A percentile compares a stretch with the other conserved stretches of the same genome.
These are phyloP conservation scores for Nepenthes alata DNA, from an alignment of 179 eudicot species.

Conservation along the genomic window DNA sequence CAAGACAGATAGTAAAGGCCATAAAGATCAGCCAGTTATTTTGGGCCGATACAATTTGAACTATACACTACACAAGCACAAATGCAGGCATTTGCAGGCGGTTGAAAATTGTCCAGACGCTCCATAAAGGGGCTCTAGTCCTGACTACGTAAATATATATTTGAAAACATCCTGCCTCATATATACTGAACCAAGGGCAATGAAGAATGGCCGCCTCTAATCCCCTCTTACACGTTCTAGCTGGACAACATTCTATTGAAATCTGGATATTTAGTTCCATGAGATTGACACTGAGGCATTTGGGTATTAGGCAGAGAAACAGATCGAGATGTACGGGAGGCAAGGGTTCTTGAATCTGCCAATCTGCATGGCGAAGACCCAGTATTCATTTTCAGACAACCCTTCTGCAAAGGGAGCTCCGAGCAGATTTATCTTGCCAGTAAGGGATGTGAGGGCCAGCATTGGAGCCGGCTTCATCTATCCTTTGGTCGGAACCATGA, in stretches of 20 bases:
- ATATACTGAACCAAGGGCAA: no score
- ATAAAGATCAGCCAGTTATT: no score
- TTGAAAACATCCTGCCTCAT: no score
- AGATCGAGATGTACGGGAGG: conserved; percentile 72
- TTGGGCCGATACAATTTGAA: no score
- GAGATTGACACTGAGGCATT: neutral
- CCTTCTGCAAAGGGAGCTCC: conserved; percentile 87
- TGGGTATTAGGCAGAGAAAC: conserved; percentile 68
- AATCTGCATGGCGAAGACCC: conserved; percentile 97
- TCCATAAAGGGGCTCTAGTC: no score
- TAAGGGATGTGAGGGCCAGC: conserved; percentile 85
- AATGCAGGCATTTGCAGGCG: no score
- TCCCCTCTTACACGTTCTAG: neutral
- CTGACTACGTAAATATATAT: no score
- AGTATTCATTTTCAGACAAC: conserved; percentile 77
- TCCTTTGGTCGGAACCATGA: conserved; percentile 94
- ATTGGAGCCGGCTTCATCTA: conserved; percentile 94
- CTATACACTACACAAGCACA: no score
- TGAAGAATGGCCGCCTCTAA: no score
- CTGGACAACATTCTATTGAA: neutral
- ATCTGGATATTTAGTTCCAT: neutral
- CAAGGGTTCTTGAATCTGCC: conserved; percentile 85
- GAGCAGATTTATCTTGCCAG: conserved; percentile 66
- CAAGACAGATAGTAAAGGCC: no score
- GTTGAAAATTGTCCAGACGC: no score